These are phyloP conservation scores for Pulchroboletus neoregius DNA, from an alignment of 1,284 basidiomycete species.

Conservation along the genomic window DNA sequence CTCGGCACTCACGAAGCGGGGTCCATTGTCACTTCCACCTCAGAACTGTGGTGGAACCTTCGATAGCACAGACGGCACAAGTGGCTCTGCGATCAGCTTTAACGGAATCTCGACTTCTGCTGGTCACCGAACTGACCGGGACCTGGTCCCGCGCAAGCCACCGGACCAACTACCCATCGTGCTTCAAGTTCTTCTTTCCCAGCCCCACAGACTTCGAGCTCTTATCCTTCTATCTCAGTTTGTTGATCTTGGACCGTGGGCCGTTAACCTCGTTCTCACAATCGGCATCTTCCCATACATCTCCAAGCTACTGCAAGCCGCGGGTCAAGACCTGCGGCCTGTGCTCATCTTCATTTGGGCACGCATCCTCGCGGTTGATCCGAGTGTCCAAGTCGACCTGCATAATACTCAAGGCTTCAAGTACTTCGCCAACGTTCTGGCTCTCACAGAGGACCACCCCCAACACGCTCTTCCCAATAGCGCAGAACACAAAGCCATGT, in stretches of 20 bases:
- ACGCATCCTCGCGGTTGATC: slow-evolving; percentile 92
- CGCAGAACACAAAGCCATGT: slow-evolving; percentile 98
- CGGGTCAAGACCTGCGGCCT: slow-evolving; percentile 90
- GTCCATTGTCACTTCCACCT: slow-evolving; percentile 64
- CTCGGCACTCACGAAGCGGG: slow-evolving; percentile 73
- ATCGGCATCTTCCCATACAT: slow-evolving; percentile 99
- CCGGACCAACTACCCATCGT: slow-evolving; percentile 98
- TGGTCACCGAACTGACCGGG: slow-evolving; percentile 36
- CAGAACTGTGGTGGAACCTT: slow-evolving; percentile 35
- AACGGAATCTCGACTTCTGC: slow-evolving; percentile 13
- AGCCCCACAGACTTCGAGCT: slow-evolving; percentile 92
- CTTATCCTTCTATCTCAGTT: slow-evolving; percentile 97
- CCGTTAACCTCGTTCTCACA: slow-evolving; percentile 94
- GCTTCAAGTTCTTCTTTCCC: slow-evolving; percentile 93
- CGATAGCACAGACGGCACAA: slow-evolving; percentile 23
- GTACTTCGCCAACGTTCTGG: slow-evolving; percentile 84
- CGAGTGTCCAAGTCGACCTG: slow-evolving; percentile 88
- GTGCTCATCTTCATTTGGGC: slow-evolving; percentile 99
- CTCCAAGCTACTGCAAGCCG: slow-evolving; percentile 92
- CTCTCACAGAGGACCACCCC: slow-evolving; percentile 54
- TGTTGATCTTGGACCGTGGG: slow-evolving; percentile 97
- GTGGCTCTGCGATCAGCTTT: slow-evolving; percentile 2
- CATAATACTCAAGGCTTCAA: slow-evolving; percentile 83
- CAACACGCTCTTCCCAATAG: slow-evolving; percentile 75
- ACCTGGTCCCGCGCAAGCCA: slow-evolving; percentile 80